phyloP scores from a whole-genome alignment of 1,284 basidiomycete species.

The Microbotryum scabiosae region DNA sequence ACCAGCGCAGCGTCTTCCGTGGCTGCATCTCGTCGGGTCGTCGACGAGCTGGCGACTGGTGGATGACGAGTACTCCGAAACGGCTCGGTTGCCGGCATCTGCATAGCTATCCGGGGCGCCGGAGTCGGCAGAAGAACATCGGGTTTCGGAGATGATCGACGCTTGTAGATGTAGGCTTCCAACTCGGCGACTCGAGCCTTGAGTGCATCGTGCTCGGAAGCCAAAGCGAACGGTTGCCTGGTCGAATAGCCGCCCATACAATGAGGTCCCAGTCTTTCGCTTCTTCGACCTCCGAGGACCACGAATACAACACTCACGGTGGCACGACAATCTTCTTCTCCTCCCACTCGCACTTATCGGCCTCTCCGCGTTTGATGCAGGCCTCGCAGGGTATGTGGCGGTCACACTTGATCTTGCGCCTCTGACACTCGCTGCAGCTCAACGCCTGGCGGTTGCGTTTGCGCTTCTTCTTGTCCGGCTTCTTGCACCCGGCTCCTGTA shows the following conservation, averaged over 20 bases:
- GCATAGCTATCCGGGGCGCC: background rate
- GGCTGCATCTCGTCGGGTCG: background rate
- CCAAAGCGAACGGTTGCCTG: constrained; percentile 53
- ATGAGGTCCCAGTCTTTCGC: background rate
- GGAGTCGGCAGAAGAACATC: background rate
- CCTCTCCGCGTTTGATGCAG: constrained; percentile 50
- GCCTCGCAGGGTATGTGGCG: constrained; percentile 54
- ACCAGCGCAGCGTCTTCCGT: constrained; percentile 28
- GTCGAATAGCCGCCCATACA: constrained; percentile 3
- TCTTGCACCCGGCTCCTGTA: too few relatives aligned
- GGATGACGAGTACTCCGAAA: background rate
- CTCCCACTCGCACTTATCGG: constrained; percentile 49
- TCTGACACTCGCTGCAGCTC: constrained; percentile 48
- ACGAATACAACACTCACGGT: background rate
- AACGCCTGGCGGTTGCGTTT: constrained; percentile 16
- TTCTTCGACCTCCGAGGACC: background rate
- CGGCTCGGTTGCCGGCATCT: background rate
- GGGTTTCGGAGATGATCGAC: background rate
- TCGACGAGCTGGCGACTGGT: background rate
- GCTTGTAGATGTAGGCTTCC: constrained; percentile 20
- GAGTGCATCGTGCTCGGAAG: constrained; percentile 51
- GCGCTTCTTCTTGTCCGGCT: constrained; percentile 29
- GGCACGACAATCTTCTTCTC: constrained; percentile 3
- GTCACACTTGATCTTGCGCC: constrained; percentile 56
- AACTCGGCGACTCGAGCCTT: constrained; percentile 32